Evolutionary conservation across 352 stramenopile genomes (phyloP).

Genomic region (Stephanocyclus meneghinianus): DNA sequence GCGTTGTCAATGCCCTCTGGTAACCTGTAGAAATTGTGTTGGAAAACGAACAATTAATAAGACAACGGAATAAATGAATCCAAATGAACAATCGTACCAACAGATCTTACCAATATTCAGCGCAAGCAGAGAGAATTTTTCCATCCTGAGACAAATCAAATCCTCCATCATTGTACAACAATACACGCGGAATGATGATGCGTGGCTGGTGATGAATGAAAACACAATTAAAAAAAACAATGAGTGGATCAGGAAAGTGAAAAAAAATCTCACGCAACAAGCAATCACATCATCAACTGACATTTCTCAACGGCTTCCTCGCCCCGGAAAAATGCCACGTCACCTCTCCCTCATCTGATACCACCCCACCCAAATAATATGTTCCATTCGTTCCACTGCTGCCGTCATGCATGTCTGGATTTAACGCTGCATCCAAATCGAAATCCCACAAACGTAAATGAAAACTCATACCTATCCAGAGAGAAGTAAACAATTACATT

Average conservation of each 20-base stretch:
- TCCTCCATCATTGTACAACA: slow-evolving; percentile 97
- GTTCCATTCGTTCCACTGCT: background rate
- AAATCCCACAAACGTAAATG: slow-evolving; percentile 94
- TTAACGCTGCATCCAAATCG: slow-evolving; percentile 78
- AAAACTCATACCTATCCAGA: slow-evolving; percentile 85
- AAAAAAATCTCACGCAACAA: background rate
- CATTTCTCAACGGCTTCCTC: slow-evolving; percentile 30
- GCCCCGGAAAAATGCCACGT: slow-evolving; percentile 29
- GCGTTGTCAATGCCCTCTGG: slow-evolving; percentile 81
- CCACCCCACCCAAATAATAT: slow-evolving; percentile 18
- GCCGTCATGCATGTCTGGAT: slow-evolving; percentile 11
- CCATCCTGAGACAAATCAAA: slow-evolving; percentile 95
- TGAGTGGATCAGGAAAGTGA: background rate
- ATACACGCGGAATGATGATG: slow-evolving; percentile 86
- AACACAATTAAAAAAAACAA: background rate
- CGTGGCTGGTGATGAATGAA: slow-evolving; percentile 28
- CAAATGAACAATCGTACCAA: background rate
- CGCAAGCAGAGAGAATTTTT: slow-evolving; percentile 91
- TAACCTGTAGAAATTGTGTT: slow-evolving; percentile 52
- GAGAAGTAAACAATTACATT: too few species aligned
- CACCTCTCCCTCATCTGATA: slow-evolving; percentile 45
- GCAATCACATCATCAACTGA: slow-evolving; percentile 11
- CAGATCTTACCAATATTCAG: slow-evolving; percentile 86
- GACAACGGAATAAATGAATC: background rate
- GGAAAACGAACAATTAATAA: background rate